These are phyloP conservation scores for Leccinum ambiguum DNA, from an alignment of 1,284 basidiomycete genomes.

Conservation along the genomic window DNA sequence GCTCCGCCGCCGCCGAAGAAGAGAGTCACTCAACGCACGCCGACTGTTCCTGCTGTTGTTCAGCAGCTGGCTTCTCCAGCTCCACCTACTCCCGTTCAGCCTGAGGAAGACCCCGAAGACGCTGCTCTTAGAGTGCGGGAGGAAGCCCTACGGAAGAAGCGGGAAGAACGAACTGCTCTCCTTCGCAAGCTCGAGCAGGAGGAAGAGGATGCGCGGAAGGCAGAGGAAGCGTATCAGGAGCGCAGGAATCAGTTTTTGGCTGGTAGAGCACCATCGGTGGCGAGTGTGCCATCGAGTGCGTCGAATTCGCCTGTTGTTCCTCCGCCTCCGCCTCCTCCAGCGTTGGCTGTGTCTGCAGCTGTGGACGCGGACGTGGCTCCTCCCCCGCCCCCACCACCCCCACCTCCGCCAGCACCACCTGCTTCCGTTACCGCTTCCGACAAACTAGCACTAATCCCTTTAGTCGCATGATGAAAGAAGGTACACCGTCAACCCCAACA, in stretches of 20 bases:
- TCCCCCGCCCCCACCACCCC: slow-evolving; percentile 21
- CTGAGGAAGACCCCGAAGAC: slow-evolving; percentile 63
- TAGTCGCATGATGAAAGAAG: slow-evolving; percentile 59
- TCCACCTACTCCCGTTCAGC: slow-evolving; percentile 34
- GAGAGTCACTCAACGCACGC: slow-evolving; percentile 30
- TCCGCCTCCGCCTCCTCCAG: slow-evolving; percentile 17
- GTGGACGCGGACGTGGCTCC: slow-evolving; percentile 23
- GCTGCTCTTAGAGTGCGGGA: slow-evolving; percentile 60
- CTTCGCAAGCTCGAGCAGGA: slow-evolving; percentile 70
- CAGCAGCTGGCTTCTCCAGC: slow-evolving; percentile 31
- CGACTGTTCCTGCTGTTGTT: slow-evolving; percentile 23
- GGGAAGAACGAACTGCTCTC: slow-evolving; percentile 62
- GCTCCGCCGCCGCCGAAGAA: slow-evolving; percentile 47
- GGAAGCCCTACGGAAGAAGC: slow-evolving; percentile 63
- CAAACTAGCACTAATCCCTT: slow-evolving; percentile 65
- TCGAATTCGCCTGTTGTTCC: slow-evolving; percentile 22
- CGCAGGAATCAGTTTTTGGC: slow-evolving; percentile 41
- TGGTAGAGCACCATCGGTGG: slow-evolving; percentile 36
- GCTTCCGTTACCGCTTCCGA: slow-evolving; percentile 32
- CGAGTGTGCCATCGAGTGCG: slow-evolving; percentile 15
- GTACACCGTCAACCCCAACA: slow-evolving; percentile 30
- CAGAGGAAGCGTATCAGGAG: slow-evolving; percentile 60
- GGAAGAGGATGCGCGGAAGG: slow-evolving; percentile 64
- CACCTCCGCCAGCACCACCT: slow-evolving; percentile 32
- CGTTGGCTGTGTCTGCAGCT: slow-evolving; percentile 29